A percentile compares a stretch with the other conserved stretches of the same genome.
These are phyloP conservation scores for Peribolospora baueri DNA, from an alignment of 768 basidiomycete species.

Conservation along the genomic window DNA sequence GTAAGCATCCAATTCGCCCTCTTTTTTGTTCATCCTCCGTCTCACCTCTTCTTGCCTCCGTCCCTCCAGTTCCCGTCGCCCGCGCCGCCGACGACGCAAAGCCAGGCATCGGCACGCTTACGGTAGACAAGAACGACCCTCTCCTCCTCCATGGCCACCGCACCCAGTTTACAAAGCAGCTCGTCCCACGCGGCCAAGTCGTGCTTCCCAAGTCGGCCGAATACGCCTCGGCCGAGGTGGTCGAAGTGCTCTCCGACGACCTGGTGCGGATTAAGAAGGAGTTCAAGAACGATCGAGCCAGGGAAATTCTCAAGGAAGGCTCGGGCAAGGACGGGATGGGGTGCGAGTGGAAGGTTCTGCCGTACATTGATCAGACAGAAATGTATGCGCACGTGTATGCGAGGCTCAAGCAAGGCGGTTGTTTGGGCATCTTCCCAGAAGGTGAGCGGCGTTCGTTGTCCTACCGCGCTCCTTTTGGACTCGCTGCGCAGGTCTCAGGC, in stretches of 20 bases:
- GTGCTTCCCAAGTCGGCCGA: slow-evolving; percentile 58
- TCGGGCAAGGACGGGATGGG: slow-evolving; percentile 19
- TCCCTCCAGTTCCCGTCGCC: slow-evolving; percentile 53
- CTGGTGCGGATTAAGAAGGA: slow-evolving; percentile 61
- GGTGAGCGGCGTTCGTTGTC: slow-evolving; percentile 27
- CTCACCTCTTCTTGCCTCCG: not conserved
- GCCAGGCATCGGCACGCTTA: slow-evolving; percentile 43
- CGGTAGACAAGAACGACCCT: slow-evolving; percentile 49
- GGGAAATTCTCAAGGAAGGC: slow-evolving; percentile 37
- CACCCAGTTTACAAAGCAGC: slow-evolving; percentile 50
- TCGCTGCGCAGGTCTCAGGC: not conserved
- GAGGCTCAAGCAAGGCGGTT: slow-evolving; percentile 56
- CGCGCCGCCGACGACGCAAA: slow-evolving; percentile 71
- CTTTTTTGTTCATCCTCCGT: slow-evolving; percentile 1
- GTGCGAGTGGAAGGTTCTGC: slow-evolving; percentile 48
- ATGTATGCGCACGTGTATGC: slow-evolving; percentile 90
- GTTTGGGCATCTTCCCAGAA: slow-evolving; percentile 96
- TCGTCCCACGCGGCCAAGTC: slow-evolving; percentile 57
- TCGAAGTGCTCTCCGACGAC: slow-evolving; percentile 70
- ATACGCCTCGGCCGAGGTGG: slow-evolving; percentile 55
- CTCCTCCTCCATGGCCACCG: slow-evolving; percentile 57
- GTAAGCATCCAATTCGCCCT: slow-evolving; percentile 24
- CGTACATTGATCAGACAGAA: slow-evolving; percentile 73
- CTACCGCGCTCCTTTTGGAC: not conserved
- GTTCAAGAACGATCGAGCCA: slow-evolving; percentile 57